Base-by-base conservation (phyloP, 768 basidiomycete genomes). In the Fomitopsis serialis region DNA sequence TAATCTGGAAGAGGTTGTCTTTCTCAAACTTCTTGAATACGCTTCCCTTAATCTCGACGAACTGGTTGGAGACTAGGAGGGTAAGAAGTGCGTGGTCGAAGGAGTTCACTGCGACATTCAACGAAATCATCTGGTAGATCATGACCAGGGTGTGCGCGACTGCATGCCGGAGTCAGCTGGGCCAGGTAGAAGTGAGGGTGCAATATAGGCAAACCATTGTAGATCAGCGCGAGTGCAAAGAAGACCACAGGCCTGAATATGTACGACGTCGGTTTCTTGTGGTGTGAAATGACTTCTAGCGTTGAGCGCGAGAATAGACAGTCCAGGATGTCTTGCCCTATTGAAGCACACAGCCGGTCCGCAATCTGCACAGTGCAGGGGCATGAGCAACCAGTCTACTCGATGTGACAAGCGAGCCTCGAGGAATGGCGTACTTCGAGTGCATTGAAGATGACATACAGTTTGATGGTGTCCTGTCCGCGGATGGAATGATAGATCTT, bases 21-120 rank as follows among this genome's bases (percentile, higher is more conserved):
- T 98, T 99, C 67, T 98, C 97, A 62, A 99, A 98, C 66, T 89
- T 98, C 72, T 98, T 99, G 82, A 99, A 99, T 1, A 99, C 97
- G 66, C 91, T 93, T 32, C 96, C 95, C 71, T 99, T 99, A 70
- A 98, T 98, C 71, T 99, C 97, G 32, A 98, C 96, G 63, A 99
- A 98, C 68, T 99, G 97, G 65, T 98, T 99, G 43, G 93, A 97
- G 43, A 99, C 84, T 8, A 99, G 78, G 0, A 99, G 79, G 0
- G 95, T 97, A 37, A 99, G 77, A 7, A 99, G 81, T 2, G 96
- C 87, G 62, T 98, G 90, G 66, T 98, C 95, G 68, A 96, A 99
- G 17, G 94, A 96, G 71, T 98, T 98, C 65, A 99, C 89, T 4
- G 97, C 96, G 34, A 99, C 96, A 58, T 98, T 98, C 53, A 99